Evolutionary conservation across 306 rosid genomes (phyloP), one percentile per base, ranked within the genome.

Genomic region (Quercus alba): DNA sequence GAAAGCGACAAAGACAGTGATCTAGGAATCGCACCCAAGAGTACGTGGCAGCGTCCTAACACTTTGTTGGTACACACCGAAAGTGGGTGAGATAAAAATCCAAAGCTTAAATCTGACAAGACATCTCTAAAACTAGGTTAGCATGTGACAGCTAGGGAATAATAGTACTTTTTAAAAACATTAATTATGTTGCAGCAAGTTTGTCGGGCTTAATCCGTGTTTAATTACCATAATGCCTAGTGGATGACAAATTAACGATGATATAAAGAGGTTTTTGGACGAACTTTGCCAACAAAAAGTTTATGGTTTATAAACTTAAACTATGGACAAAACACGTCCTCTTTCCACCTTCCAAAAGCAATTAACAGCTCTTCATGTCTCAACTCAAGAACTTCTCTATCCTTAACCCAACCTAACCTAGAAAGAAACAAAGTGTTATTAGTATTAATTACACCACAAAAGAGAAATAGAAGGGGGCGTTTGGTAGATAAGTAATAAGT

Each of bases 141-240:
- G 80, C 77, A 58, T 80, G 80, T 77, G 77, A 74, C 78, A 78
- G 81, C 75, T 79, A n/a, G 66, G 68, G 61, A 73, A 79, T 63
- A 61, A 59, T 75, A 49, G 54, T 49, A 1, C 15, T 46, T 58
- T 46, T 51, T 2, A 41, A 41, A 41, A 41, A 8, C 0, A 14
- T 13, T 3, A 15, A 20, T 4, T 58, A 19, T 56, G 2, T n/a
- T 1, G 49, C 72, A 75, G 25, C 58, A 75, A 76, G 38, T 21
- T 63, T 71, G 81, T 76, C 79, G 80, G 79, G 21, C 70, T 49
- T 70, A 38, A 55, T 23, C 35, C 49, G 19, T 20, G 54, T 81
- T 38, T 21, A 71, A 59, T 70, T 38, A 59, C 66, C 64, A 17
- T 75, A 35, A 38, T 20, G 61, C 75, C 73, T 56, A 72, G 55